These are phyloP conservation scores for Schizosaccharomyces pombe DNA, from an alignment of 805 yeast genomes.

Conservation along the genomic window ASM294v3 CU329670.1:2386501-2387000, in stretches of 20 bases:
- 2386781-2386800: conserved; percentile 46
- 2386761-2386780: conserved; percentile 53
- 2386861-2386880: conserved; percentile 52
- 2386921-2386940: conserved; percentile 63
- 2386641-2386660: conserved; percentile 44
- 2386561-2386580: conserved; percentile 34
- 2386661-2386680: conserved; percentile 44
- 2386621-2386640: conserved; percentile 59
- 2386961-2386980: conserved; percentile 48
- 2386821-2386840: conserved; percentile 57
- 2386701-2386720: conserved; percentile 24
- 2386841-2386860: conserved; percentile 61
- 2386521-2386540: conserved; percentile 30
- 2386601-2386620: conserved; percentile 44
- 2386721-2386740: conserved; percentile 10
- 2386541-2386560: conserved; percentile 42
- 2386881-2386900: conserved; percentile 27
- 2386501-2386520: conserved; percentile 35
- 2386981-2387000: conserved; percentile 39
- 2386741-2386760: conserved; percentile 36
- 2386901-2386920: conserved; percentile 46
- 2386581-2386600: conserved; percentile 20
- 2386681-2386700: conserved; percentile 35
- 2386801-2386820: conserved; percentile 48
- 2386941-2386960: conserved; percentile 42